phyloP scores from a whole-genome alignment of 2,329 filamentous ascomycete genomes.

The Fusarium fracticaudum region DNA sequence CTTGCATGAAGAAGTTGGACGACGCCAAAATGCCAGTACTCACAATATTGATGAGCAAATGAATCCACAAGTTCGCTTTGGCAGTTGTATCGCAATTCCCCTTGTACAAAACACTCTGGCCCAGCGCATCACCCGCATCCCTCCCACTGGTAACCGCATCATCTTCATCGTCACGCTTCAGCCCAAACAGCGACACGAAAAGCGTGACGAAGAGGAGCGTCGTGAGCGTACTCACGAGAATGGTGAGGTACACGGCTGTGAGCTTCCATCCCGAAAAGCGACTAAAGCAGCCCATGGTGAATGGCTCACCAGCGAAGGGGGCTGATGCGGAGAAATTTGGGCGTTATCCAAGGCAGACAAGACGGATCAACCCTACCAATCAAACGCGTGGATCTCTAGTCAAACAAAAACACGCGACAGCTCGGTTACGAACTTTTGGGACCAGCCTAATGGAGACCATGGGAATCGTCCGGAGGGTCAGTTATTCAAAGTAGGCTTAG shows the following conservation, averaged over 20 bases:
- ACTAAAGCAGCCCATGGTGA: slow-evolving; percentile 1
- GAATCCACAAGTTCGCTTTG: slow-evolving; percentile 16
- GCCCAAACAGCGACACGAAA: slow-evolving; percentile 17
- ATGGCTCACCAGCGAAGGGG: background rate
- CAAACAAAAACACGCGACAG: background rate
- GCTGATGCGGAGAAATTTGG: background rate
- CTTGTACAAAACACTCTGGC: slow-evolving; percentile 5
- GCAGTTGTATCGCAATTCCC: background rate
- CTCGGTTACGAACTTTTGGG: background rate
- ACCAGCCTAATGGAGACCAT: background rate
- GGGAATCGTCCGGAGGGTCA: background rate
- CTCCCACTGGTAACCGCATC: fast-evolving
- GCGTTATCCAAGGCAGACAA: background rate
- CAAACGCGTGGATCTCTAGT: background rate
- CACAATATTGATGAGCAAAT: slow-evolving; percentile 28
- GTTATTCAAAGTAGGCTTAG: background rate
- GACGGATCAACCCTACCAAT: background rate
- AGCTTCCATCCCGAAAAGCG: slow-evolving; percentile 21
- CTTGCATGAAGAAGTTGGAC: slow-evolving; percentile 52
- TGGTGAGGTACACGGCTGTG: slow-evolving; percentile 16
- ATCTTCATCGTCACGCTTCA: background rate
- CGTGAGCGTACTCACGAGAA: slow-evolving; percentile 4
- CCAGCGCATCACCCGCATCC: background rate
- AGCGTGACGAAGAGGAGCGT: background rate
- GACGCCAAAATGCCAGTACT: slow-evolving; percentile 46